These are phyloP conservation scores for Capsicum rhomboideum DNA, from an alignment of 257 asterid genomes.

Conservation along the genomic window DNA sequence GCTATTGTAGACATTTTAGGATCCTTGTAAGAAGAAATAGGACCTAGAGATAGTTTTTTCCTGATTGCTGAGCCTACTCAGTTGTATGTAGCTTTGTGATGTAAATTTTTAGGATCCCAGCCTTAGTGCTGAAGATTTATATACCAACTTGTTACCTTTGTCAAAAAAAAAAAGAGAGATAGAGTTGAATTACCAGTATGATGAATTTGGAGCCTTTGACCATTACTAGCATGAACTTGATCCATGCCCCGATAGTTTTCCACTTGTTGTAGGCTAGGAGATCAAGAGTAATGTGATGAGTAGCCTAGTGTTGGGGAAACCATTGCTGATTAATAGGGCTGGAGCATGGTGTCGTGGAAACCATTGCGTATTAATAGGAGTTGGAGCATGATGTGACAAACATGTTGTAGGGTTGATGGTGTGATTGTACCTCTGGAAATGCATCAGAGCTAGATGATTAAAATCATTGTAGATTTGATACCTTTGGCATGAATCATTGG, in stretches of 20 bases:
- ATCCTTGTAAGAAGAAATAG: no score
- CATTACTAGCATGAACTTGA: background rate
- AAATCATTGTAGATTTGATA: background rate
- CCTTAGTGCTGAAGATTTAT: no score
- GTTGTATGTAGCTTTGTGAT: no score
- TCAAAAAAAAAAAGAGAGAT: background rate
- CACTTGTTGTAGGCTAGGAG: background rate
- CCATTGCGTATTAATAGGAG: no score
- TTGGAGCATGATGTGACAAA: no score
- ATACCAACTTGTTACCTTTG: no score
- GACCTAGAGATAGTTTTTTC: no score
- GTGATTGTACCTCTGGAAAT: background rate
- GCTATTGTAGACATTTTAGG: no score
- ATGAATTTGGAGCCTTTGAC: background rate
- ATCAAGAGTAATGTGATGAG: background rate
- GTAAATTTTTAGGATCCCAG: no score
- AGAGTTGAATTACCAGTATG: background rate
- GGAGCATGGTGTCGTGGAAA: background rate
- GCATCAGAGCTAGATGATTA: background rate
- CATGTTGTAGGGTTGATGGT: background rate
- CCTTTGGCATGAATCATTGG: background rate
- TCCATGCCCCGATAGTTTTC: background rate
- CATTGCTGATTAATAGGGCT: no score
- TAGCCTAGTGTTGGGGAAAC: background rate
- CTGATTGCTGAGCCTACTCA: no score